phyloP scores from a whole-genome alignment of 257 asterid genomes.

The Solanum chaucha region DNA sequence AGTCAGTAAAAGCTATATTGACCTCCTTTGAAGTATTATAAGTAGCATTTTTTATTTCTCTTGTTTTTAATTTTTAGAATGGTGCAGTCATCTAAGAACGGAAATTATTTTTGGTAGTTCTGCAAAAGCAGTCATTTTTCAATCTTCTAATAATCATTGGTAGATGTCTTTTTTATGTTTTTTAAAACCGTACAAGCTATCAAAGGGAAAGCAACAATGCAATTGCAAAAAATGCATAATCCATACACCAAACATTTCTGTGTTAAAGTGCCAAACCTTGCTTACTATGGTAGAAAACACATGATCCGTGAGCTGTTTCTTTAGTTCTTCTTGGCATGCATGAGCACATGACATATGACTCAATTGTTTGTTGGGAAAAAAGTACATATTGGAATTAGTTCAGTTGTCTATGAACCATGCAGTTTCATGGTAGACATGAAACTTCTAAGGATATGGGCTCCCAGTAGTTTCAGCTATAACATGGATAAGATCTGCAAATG shows the following conservation, averaged over 20 bases:
- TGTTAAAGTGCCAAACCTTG: background rate
- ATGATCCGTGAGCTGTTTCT: background rate
- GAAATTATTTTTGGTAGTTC: background rate
- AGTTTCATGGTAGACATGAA: background rate
- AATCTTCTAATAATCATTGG: background rate
- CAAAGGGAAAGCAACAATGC: background rate
- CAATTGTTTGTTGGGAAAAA: background rate
- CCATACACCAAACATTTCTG: background rate
- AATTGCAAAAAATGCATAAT: background rate
- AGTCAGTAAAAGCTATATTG: background rate
- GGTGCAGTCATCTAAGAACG: background rate
- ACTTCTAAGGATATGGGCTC: background rate
- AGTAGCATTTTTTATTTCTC: background rate
- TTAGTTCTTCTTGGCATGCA: background rate
- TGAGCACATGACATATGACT: background rate
- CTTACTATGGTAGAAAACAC: background rate
- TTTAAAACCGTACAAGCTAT: background rate
- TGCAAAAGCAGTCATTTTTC: background rate
- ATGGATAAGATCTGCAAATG: background rate
- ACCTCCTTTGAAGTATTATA: background rate
- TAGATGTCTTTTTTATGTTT: background rate
- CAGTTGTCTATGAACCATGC: background rate
- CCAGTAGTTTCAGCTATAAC: background rate
- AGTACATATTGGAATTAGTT: background rate
- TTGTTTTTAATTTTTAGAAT: background rate